Base-by-base conservation (phyloP, 129 eudicot species). In the Sambucus nigra region DNA sequence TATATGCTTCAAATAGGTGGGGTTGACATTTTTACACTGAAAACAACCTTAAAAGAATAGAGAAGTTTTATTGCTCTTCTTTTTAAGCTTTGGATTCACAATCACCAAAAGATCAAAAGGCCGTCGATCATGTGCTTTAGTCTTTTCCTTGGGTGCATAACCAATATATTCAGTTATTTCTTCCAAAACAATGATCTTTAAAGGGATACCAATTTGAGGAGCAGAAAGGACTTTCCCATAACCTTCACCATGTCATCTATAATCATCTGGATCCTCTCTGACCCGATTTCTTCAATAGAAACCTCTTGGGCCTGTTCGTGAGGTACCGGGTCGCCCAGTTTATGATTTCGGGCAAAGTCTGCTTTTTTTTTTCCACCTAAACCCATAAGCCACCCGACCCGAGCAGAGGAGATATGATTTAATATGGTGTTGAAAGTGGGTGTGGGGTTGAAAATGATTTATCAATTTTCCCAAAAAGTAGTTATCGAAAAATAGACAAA, bases 251-350 rank as follows among this genome's bases (percentile, higher is more conserved):
- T 89, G 23, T 84, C 95, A 74, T 84, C 86, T 20, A 84, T 71
- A 12, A 84, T 69, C 74, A 79, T 81, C 70, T 85, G 95, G 63
- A 89, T 61, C 64, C 73, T 69, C 7, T 76, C 88, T 67, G 97
- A 89, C 88, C 82, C 88, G 58, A 89, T 81, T 51, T 89, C 97
- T 2, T 78, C 80, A 18, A 64, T 73, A 1, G 57, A 47, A 8
- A 91, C 94, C 7, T 85, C 89, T 22, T 68, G 80, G 33, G 95
- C 94, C 0, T 94, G 83, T 68, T 85, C 98, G 26, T 91, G 94
- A 4, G 85, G 89, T 61, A 91, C 89, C 80, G 98, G 98, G 87
- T 91, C 98, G 25, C 98, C 98, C 7, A 89, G 89, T 63, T 76
- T 21, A 82, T 88, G 51, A 82, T 79, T 2, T 91, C 95, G 47